A percentile compares a stretch with the other conserved stretches of the same genome.
These are phyloP conservation scores for Curvularia lunata DNA, from an alignment of 2,329 filamentous ascomycete genomes.

Conservation along the genomic window DNA sequence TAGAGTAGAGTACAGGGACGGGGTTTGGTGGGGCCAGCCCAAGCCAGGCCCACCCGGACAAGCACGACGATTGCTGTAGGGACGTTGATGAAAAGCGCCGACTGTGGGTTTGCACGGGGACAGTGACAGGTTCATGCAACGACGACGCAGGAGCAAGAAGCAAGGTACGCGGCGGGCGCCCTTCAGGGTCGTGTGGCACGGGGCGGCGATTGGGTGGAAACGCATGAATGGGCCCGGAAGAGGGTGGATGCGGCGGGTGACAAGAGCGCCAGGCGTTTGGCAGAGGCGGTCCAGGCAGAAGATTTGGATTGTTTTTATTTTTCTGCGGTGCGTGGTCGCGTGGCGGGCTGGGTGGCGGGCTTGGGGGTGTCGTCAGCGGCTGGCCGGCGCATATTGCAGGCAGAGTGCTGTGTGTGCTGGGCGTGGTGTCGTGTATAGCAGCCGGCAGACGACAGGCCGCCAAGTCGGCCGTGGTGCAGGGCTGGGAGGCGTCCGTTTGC, in stretches of 20 bases:
- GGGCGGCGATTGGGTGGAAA: constrained; percentile 4
- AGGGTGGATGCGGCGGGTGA: constrained; percentile 1
- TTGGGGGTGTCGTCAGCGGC: not conserved
- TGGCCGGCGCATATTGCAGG: not conserved
- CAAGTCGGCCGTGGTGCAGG: constrained; percentile 12
- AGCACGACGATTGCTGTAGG: not conserved
- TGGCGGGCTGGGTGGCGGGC: no score
- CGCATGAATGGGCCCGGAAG: constrained; percentile 8
- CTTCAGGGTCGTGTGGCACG: not conserved
- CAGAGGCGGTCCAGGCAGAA: not conserved
- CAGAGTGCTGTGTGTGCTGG: not conserved
- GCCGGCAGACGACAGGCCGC: not conserved
- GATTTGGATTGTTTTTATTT: not conserved
- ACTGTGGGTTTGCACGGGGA: constrained; percentile 9
- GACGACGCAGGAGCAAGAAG: not conserved
- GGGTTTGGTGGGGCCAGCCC: constrained; percentile 1
- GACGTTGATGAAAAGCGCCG: not conserved
- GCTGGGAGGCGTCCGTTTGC: constrained; percentile 18
- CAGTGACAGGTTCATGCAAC: constrained; percentile 13
- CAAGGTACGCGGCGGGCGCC: not conserved
- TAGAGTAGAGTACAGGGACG: no score
- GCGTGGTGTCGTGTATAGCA: no score
- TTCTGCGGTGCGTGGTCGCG: no score
- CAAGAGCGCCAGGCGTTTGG: constrained; percentile 8
- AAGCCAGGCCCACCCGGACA: constrained; percentile 7